phyloP scores from a whole-genome alignment of 192 early-diverging fungal genomes.

The Coemansia interrupta region DNA sequence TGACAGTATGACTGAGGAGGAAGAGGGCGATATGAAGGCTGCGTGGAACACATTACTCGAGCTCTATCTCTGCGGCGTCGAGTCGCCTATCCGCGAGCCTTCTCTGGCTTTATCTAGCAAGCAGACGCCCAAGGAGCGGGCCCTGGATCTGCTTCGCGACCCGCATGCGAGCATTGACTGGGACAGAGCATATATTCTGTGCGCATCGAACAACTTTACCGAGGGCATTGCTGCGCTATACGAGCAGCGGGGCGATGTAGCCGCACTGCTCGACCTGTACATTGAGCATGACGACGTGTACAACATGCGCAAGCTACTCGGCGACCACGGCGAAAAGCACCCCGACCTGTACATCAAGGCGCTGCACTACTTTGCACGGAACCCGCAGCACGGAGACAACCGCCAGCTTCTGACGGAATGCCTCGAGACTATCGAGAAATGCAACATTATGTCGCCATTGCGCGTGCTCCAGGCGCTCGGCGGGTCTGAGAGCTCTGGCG shows the following conservation, averaged over 20 bases:
- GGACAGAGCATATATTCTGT: constrained; percentile 89
- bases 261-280: constrained; percentile 66
- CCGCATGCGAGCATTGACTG: constrained; percentile 75
- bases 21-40: constrained; percentile 62
- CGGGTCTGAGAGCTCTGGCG: constrained; percentile 58
- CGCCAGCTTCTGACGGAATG: constrained; percentile 60
- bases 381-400: constrained; percentile 61
- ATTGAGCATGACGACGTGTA: constrained; percentile 69
- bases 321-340: constrained; percentile 64
- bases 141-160: constrained; percentile 66
- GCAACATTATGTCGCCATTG: constrained; percentile 81
- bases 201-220: constrained; percentile 78
- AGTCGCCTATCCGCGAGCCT: constrained; percentile 35
- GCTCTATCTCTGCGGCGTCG: constrained; percentile 69
- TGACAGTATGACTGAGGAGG: constrained; percentile 22
- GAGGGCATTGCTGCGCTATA: constrained; percentile 86
- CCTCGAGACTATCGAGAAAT: constrained; percentile 78
- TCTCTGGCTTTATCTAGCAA: constrained; percentile 3
- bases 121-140: constrained; percentile 56
- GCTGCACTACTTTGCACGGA: constrained; percentile 69
- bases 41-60: constrained; percentile 93
- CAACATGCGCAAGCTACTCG: constrained; percentile 61
- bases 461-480: constrained; percentile 84
- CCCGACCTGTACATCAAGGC: constrained; percentile 67
- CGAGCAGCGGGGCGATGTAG: constrained; percentile 75